Conservation (phyloP, 2,329 filamentous ascomycete species). For the Ophiocordyceps camponoti-leonardi region DNA sequence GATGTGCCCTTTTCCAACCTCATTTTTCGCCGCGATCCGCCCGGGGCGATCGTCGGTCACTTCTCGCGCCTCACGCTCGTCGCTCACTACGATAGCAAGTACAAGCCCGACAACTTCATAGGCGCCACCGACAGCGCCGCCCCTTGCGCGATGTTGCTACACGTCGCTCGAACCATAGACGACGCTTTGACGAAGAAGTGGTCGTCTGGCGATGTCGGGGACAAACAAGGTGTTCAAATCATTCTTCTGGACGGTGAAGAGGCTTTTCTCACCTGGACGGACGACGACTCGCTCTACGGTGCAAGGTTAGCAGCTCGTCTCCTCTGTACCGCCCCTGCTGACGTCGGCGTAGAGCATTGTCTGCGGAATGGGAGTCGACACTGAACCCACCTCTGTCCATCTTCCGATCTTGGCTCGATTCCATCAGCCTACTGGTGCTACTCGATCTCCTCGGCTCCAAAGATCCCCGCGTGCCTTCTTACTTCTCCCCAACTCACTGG, state of each 20-base stretch:
- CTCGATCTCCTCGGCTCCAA: conserved; percentile 68
- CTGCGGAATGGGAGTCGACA: conserved; percentile 61
- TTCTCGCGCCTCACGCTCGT: conserved; percentile 71
- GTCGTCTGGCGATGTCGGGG: conserved; percentile 48
- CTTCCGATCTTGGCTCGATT: conserved; percentile 55
- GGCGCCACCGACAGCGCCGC: conserved; percentile 88
- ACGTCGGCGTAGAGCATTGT: conserved; percentile 38
- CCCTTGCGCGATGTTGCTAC: conserved; percentile 85
- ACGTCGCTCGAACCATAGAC: conserved; percentile 68
- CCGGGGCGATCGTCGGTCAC: conserved; percentile 58
- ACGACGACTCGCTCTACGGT: conserved; percentile 74
- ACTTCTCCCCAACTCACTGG: conserved; percentile 86
- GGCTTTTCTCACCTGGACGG: conserved; percentile 68
- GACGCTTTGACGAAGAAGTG: conserved; percentile 67
- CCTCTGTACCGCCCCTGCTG: not conserved
- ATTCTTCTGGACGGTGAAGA: conserved; percentile 88
- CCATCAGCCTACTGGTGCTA: conserved; percentile 81
- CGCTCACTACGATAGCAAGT: conserved; percentile 85
- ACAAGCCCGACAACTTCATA: conserved; percentile 68
- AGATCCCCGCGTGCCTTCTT: conserved; percentile 59
- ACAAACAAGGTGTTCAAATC: conserved; percentile 57
- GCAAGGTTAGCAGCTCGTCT: conserved; percentile 36
- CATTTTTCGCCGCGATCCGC: conserved; percentile 75
- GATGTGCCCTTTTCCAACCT: conserved; percentile 76
- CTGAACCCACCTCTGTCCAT: conserved; percentile 55